Conservation (phyloP, 139 green algal genomes). For the Haematococcus lacustris region DNA sequence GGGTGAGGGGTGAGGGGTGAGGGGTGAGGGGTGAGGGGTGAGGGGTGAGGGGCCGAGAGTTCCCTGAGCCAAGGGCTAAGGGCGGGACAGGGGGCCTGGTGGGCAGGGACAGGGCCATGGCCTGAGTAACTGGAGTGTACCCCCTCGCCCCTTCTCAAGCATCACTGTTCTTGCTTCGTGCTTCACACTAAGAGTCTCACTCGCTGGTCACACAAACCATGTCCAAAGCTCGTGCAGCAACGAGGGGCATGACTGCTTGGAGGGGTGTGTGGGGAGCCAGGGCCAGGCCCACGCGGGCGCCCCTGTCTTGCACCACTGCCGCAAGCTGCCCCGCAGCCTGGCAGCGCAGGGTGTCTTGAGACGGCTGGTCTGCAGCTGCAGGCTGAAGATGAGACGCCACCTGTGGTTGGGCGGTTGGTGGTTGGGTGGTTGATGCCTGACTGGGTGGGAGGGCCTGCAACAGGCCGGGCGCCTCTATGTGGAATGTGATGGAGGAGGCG, state of each 20-base stretch:
- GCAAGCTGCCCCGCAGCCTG: not conserved
- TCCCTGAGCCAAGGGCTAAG: not conserved
- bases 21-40: not conserved
- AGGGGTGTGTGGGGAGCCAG: slow-evolving; percentile 64
- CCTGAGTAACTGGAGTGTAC: not conserved
- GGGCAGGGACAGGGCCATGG: not conserved
- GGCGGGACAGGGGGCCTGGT: not conserved
- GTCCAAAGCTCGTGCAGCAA: slow-evolving; percentile 38
- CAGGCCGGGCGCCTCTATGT: slow-evolving; percentile 19
- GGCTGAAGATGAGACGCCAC: not conserved
- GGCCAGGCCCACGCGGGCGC: slow-evolving; percentile 44
- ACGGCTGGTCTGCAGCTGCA: not conserved
- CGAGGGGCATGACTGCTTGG: slow-evolving; percentile 42
- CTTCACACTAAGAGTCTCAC: not conserved
- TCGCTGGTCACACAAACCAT: slow-evolving; percentile 30
- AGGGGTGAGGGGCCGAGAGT: not conserved
- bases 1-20: not conserved
- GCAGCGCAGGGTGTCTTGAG: not conserved
- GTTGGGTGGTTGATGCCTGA: too few relatives aligned
- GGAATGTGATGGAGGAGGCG: slow-evolving; percentile 24
- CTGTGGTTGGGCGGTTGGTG: not conserved
- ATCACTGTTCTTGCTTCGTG: not conserved
- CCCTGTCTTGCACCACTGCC: slow-evolving; percentile 1
- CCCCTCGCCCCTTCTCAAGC: not conserved
- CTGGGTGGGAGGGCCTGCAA: not conserved